Conservation (phyloP, 805 yeast genomes). For the Scheffersomyces ergatensis region DNA sequence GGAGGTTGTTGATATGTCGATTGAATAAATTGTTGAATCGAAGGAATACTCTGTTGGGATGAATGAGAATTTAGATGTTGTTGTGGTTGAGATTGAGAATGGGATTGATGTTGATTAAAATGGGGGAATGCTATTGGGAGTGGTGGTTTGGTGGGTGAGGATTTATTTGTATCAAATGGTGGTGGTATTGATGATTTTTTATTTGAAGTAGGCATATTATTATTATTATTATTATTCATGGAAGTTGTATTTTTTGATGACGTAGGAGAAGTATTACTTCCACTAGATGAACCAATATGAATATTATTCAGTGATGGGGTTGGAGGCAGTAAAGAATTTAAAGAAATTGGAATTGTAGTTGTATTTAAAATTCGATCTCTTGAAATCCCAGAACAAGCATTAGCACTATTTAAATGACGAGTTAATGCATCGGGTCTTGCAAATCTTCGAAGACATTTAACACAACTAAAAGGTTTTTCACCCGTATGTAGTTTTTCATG, state of each 20-base stretch:
- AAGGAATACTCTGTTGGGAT: background rate
- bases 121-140: too few relatives aligned
- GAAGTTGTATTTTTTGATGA: too few relatives aligned
- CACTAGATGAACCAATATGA: too few relatives aligned
- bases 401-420: conserved; percentile 55
- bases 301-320: too few relatives aligned
- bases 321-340: too few relatives aligned
- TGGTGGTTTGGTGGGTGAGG: too few relatives aligned
- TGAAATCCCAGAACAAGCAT: conserved; percentile 26
- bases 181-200: too few relatives aligned
- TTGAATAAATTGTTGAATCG: background rate
- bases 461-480: conserved; percentile 65
- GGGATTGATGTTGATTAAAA: too few relatives aligned
- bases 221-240: too few relatives aligned
- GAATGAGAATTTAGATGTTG: too few relatives aligned
- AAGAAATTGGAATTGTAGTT: conserved; percentile 5
- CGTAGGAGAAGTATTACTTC: too few relatives aligned
- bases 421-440: conserved; percentile 76
- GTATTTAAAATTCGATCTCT: background rate
- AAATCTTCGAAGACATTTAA: conserved; percentile 59
- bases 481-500: conserved; percentile 77
- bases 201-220: background rate
- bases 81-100: conserved; percentile 3
- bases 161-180: too few relatives aligned
- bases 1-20: background rate